Conservation (phyloP, 139 green algal species). For the Pedinophyceae sp. region DNA sequence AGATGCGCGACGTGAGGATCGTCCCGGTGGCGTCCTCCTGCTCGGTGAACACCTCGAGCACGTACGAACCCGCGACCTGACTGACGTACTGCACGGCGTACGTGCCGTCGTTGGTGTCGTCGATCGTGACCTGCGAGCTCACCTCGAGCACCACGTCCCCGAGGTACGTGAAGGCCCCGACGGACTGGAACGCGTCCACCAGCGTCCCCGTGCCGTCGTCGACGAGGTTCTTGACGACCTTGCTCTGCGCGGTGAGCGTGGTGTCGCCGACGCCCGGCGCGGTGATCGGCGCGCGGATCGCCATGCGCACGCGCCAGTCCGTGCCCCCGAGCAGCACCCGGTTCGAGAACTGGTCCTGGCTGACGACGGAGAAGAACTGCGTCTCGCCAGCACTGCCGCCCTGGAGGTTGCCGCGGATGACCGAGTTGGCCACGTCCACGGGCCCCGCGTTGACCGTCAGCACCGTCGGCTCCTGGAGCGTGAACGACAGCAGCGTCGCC, state of each 20-base stretch:
- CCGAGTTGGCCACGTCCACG: background rate
- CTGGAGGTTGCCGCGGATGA: background rate
- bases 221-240: background rate
- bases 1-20: background rate
- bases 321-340: background rate
- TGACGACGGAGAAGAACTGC: background rate
- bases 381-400: background rate
- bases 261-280: background rate
- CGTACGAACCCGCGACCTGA: background rate
- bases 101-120: background rate
- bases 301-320: background rate
- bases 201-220: background rate
- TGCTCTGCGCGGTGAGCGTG: background rate
- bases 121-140: background rate
- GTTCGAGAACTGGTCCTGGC: background rate
- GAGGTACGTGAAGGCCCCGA: background rate
- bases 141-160: background rate
- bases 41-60: background rate
- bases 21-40: background rate
- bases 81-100: background rate
- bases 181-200: background rate
- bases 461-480: background rate
- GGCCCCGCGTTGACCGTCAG: background rate
- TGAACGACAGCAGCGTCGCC: background rate
- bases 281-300: background rate